Base-by-base conservation (phyloP, 1,284 basidiomycete species). In the Apiotrichum mycotoxinovorans region DNA sequence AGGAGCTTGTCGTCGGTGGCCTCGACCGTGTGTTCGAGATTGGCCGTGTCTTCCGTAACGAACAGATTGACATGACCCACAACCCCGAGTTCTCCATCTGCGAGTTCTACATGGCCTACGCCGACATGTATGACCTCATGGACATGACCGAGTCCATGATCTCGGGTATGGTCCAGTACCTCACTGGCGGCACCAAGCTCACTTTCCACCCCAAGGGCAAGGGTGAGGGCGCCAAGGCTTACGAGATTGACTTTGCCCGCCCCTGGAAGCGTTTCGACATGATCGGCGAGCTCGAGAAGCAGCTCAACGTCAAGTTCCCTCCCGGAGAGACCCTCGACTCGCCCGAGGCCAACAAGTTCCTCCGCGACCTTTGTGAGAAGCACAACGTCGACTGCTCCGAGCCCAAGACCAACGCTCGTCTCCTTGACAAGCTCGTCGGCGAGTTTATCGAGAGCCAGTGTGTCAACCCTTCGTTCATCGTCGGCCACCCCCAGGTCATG, bases 191-290 rank as follows among this genome's bases (percentile, higher is more conserved):
- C 66, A 93, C 91, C 47, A 89, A 85, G 74, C 75, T 98, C 64
- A 83, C 80, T 51, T 98, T 88, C 82, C 91, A 98, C 77, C 95
- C 95, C 8, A 91, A 96, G 72, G 91, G 92, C 57, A 91, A 92
- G 82, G 91, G 87, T 53, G 79, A 81, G 63, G 80, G 79, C 47
- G 79, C 78, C 63, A 78, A 79, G 64, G 84, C 85, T 66, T 87
- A 87, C 68, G 84, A 86, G 67, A 84, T 98, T 60, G 89, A 98
- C 69, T 98, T 98, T 79, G 79, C 86, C 78, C 82, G 87, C 49
- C 95, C 95, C n/a, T 98, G 96, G 96, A 97, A 97, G 88, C 82
- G 91, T 63, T 96, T 94, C 75, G 92, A 98, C 79, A 98, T 98
- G 95, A 96, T 96, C 65, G 86, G 82, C 71, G 97, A 96, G 54